Evolutionary conservation across 2,329 filamentous ascomycete species (phyloP).

Genomic region (Penicillium oxalicum): DNA sequence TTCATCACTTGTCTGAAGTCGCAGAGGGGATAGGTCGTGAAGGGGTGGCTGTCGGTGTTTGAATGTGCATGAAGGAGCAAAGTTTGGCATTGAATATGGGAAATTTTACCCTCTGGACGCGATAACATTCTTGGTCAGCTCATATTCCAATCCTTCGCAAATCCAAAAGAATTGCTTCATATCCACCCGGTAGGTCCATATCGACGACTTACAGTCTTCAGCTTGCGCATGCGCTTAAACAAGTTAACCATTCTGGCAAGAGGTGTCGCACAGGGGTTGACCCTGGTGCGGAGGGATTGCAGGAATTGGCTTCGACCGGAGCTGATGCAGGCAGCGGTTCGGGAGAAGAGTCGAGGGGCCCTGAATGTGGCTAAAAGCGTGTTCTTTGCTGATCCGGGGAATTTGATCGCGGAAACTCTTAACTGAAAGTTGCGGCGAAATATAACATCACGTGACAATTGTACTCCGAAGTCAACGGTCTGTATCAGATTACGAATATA

Average conservation of each 20-base stretch:
- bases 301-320: not conserved
- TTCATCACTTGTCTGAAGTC: not conserved
- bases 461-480: not conserved
- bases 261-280: slow-evolving; percentile 17
- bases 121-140: slow-evolving; percentile 17
- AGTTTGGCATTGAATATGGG: slow-evolving; percentile 1
- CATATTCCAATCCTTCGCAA: not conserved
- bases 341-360: slow-evolving; percentile 1
- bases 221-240: slow-evolving; percentile 63
- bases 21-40: not conserved
- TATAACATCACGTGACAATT: slow-evolving; percentile 18
- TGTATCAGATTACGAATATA: not conserved
- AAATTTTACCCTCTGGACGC: slow-evolving; percentile 25
- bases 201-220: slow-evolving; percentile 58
- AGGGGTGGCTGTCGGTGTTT: not conserved
- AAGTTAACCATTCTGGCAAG: slow-evolving; percentile 42
- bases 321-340: not conserved
- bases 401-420: slow-evolving; percentile 20
- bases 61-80: slow-evolving; percentile 1
- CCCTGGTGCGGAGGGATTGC: slow-evolving; percentile 8
- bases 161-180: not conserved
- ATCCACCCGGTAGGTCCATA: not conserved
- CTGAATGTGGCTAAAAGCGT: slow-evolving; percentile 3
- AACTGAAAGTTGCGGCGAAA: slow-evolving; percentile 22
- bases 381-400: slow-evolving; percentile 17